A percentile compares a stretch with the other conserved stretches of the same genome.
phyloP scores from a whole-genome alignment of 352 stramenopile genomes.

The Phytophthora citrophthora region DNA sequence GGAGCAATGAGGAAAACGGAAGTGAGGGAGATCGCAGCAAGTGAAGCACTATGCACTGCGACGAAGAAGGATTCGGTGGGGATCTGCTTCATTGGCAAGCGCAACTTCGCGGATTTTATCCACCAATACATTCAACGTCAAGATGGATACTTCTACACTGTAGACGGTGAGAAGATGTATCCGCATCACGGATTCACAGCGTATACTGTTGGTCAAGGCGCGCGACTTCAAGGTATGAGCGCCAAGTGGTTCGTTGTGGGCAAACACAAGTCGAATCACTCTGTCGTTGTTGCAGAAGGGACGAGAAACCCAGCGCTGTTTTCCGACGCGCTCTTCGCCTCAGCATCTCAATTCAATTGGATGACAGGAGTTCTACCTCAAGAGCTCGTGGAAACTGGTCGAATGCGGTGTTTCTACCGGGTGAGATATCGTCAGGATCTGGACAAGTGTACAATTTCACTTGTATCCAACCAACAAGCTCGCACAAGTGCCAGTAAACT shows the following conservation, averaged over 20 bases:
- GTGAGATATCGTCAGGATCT: slow-evolving; percentile 84
- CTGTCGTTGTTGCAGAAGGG: slow-evolving; percentile 88
- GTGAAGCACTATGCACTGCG: slow-evolving; percentile 87
- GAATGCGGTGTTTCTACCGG: slow-evolving; percentile 76
- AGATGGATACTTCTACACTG: slow-evolving; percentile 82
- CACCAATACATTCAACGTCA: slow-evolving; percentile 89
- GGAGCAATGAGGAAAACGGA: slow-evolving; percentile 92
- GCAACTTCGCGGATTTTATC: slow-evolving; percentile 93
- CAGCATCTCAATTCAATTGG: slow-evolving; percentile 90
- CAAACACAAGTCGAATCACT: slow-evolving; percentile 72
- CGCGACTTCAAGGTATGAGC: slow-evolving; percentile 86
- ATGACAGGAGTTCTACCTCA: slow-evolving; percentile 63
- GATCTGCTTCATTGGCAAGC: slow-evolving; percentile 99
- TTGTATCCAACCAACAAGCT: slow-evolving; percentile 53
- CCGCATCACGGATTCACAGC: slow-evolving; percentile 80
- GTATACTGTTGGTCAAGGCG: slow-evolving; percentile 95
- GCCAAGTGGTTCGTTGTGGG: slow-evolving; percentile 93
- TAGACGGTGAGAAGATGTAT: slow-evolving; percentile 69
- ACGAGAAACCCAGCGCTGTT: slow-evolving; percentile 94
- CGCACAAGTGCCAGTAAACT: slow-evolving; percentile 43
- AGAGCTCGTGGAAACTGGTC: slow-evolving; percentile 45
- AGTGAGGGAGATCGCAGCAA: slow-evolving; percentile 91
- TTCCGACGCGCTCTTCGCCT: slow-evolving; percentile 83
- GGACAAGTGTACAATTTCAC: slow-evolving; percentile 65
- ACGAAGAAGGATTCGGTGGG: slow-evolving; percentile 96